Evolutionary conservation across 2,329 filamentous ascomycete species (phyloP), one percentile per base, ranked within the genome.

Genomic region (Stagonosporopsis rhizophila): DNA sequence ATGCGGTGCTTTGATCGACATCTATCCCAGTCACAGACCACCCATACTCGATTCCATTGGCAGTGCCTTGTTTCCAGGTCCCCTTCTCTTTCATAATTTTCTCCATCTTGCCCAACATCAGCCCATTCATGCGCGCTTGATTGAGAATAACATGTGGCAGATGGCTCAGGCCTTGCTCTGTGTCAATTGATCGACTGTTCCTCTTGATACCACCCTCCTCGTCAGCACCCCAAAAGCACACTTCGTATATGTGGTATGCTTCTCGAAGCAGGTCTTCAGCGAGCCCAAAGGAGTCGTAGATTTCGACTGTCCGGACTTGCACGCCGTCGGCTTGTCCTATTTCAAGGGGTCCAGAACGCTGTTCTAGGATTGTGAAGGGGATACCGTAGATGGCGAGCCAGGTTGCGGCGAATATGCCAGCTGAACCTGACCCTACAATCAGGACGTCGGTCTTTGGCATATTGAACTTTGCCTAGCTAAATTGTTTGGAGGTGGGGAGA

Each of bases 211-310:
- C 73, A 1, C 69, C 72, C 1, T 61, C 58, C 1, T 68, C 65
- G n/a, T 68, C 69, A 55, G 53, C 72, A 6, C 60, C 66, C 79
- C 80, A 81, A 59, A 81, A 81, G 8, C 78, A 78, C 17, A 89
- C 85, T 75, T 89, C 88, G 2, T 88, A 78, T 70, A 90, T 84
- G 64, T 87, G 86, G 66, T 88, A 88, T 2, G 84, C 81, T 64
- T 90, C 87, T 20, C 85, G 83, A 78, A 87, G 84, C 3, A 84
- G 80, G 8, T 83, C 79, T 56, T 90, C 83, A 1, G 80, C 85
- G 39, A 92, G 81, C 1, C 85, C 88, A 59, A 92, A 88, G 6
- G 83, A 86, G 63, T 92, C 87, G 52, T 91, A 85, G n/a, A 91
- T 89, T 72, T 92, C 87, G 2, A 90, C 78, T 0, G 86, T 89